phyloP scores from a whole-genome alignment of 2,329 filamentous ascomycete genomes.

The Chaetothyriales sp. region DNA sequence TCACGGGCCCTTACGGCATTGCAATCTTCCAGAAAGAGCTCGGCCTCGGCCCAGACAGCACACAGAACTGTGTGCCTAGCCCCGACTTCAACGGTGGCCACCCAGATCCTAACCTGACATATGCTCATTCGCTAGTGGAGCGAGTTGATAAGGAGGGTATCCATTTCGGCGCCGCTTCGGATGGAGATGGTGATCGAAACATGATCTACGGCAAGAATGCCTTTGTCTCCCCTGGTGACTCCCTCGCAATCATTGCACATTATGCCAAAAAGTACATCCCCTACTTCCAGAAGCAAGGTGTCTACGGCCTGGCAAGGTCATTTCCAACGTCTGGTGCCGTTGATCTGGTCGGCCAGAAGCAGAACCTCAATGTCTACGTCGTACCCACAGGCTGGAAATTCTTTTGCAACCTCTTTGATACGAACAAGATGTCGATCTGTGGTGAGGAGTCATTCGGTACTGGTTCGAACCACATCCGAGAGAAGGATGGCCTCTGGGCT shows the following conservation, averaged over 20 bases:
- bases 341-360: constrained; percentile 88
- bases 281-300: constrained; percentile 95
- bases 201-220: constrained; percentile 98
- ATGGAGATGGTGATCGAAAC: constrained; percentile 96
- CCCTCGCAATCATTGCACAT: constrained; percentile 94
- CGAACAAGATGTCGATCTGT: constrained; percentile 93
- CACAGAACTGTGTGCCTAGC: constrained; percentile 82
- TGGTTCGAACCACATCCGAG: constrained; percentile 94
- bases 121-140: constrained; percentile 87
- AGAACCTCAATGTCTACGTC: constrained; percentile 84
- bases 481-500: constrained; percentile 98
- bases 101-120: constrained; percentile 94
- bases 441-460: constrained; percentile 98
- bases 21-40: constrained; percentile 94
- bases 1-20: constrained; percentile 87
- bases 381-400: constrained; percentile 99
- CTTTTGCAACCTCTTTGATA: constrained; percentile 92
- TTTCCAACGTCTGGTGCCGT: constrained; percentile 97
- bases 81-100: constrained; percentile 96
- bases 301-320: constrained; percentile 86
- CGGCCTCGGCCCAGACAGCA: constrained; percentile 60
- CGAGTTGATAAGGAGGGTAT: constrained; percentile 82
- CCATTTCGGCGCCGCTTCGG: constrained; percentile 90
- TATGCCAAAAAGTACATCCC: constrained; percentile 80
- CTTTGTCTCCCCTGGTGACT: constrained; percentile 95